These are phyloP conservation scores for Pyrus pyrifolia DNA, from an alignment of 306 rosid species.

Conservation along the genomic window DNA sequence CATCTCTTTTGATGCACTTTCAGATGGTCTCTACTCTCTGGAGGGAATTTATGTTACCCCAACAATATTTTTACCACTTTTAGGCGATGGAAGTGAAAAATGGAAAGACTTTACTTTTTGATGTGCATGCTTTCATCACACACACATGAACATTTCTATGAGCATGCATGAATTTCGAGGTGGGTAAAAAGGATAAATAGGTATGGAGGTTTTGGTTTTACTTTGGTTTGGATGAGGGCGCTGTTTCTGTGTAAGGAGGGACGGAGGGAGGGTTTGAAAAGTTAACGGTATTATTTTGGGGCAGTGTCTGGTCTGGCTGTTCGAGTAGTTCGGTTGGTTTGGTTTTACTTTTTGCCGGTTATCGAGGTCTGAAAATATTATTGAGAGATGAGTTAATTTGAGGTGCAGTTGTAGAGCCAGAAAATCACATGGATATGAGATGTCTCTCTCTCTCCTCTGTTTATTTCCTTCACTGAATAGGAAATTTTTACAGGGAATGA, in stretches of 20 bases:
- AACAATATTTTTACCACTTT: constrained; percentile 12
- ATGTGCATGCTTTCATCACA: not conserved
- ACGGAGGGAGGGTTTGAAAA: not conserved
- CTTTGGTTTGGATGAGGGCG: not conserved
- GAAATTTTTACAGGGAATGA: constrained; percentile 8
- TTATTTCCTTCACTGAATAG: not conserved
- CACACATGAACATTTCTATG: not conserved
- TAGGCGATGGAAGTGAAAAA: constrained; percentile 1
- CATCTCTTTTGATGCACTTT: constrained; percentile 27
- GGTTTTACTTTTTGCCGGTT: not conserved
- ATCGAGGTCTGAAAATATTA: not conserved
- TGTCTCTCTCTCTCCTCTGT: not conserved
- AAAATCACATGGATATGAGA: constrained; percentile 1
- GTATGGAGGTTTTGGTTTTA: not conserved
- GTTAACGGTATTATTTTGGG: not conserved
- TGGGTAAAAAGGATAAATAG: not conserved
- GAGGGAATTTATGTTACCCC: constrained; percentile 33
- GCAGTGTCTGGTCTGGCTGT: constrained; percentile 9
- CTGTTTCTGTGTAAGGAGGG: not conserved
- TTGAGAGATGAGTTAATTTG: not conserved
- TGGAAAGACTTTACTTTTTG: not conserved
- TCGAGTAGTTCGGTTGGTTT: not conserved
- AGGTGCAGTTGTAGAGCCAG: not conserved
- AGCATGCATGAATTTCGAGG: not conserved
- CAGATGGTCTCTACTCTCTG: constrained; percentile 1